These are phyloP conservation scores for Sporothrix pseudoabietina DNA, from an alignment of 2,329 filamentous ascomycete species.

Conservation along the genomic window DNA sequence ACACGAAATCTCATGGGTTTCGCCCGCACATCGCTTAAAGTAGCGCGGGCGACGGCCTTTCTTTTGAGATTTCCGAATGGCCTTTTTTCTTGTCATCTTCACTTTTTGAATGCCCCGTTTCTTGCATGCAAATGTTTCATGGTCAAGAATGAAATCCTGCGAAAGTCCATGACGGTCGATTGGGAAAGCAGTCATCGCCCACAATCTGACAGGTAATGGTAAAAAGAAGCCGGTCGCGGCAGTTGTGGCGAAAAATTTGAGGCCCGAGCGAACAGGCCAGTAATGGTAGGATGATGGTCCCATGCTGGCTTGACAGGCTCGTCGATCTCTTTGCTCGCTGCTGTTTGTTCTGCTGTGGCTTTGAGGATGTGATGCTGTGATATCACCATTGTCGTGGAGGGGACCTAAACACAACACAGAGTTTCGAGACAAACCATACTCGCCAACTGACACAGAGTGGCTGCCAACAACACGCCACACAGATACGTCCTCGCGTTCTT, in stretches of 20 bases:
- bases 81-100: neutral
- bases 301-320: neutral
- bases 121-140: neutral
- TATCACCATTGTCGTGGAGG: neutral
- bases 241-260: neutral
- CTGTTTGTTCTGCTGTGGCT: neutral
- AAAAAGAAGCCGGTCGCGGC: neutral
- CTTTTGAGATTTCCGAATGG: too few relatives aligned
- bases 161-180: neutral
- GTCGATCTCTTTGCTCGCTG: neutral
- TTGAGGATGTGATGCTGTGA: neutral
- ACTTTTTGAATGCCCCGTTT: neutral
- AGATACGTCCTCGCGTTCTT: neutral
- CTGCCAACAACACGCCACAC: conserved; percentile 3
- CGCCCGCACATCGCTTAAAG: neutral
- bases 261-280: neutral
- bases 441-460: neutral
- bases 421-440: neutral
- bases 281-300: neutral
- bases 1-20: conserved; percentile 12
- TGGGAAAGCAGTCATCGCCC: neutral
- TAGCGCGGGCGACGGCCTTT: neutral
- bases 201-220: neutral
- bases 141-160: neutral
- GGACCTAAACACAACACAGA: neutral